These are phyloP conservation scores for Teunomyces kruisii DNA, from an alignment of 805 yeast species.

Conservation along the genomic window DNA sequence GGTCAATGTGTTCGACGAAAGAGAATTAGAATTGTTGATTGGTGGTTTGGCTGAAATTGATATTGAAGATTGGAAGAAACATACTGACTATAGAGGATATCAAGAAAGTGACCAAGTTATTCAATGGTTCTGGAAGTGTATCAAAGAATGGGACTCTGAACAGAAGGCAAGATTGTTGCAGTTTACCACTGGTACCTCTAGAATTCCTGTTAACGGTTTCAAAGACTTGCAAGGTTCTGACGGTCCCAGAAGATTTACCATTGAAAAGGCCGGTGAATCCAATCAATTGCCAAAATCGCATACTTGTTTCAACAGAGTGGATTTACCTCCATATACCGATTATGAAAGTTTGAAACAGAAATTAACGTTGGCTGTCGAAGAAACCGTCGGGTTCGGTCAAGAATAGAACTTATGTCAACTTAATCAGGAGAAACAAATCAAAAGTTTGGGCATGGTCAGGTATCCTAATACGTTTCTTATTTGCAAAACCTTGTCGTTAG, in stretches of 20 bases:
- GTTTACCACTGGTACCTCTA: conserved; percentile 97
- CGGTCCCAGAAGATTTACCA: conserved; percentile 98
- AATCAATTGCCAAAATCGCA: conserved; percentile 95
- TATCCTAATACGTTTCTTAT: not conserved
- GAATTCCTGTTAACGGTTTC: conserved; percentile 98
- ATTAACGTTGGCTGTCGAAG: conserved; percentile 94
- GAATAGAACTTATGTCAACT: conserved; percentile 53
- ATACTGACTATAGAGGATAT: conserved; percentile 97
- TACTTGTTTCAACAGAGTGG: conserved; percentile 98
- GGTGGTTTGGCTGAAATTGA: conserved; percentile 99
- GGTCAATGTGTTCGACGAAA: conserved; percentile 94
- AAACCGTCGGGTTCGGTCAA: conserved; percentile 98
- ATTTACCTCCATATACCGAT: conserved; percentile 89
- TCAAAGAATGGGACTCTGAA: conserved; percentile 92
- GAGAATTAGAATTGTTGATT: conserved; percentile 92
- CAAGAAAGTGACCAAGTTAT: conserved; percentile 94
- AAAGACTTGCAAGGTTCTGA: conserved; percentile 98
- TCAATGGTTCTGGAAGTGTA: conserved; percentile 98
- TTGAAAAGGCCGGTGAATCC: conserved; percentile 95
- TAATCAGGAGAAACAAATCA: not conserved
- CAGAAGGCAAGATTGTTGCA: conserved; percentile 94
- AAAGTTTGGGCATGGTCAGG: not conserved
- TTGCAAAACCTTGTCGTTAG: not conserved
- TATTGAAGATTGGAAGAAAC: conserved; percentile 98
- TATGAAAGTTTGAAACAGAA: conserved; percentile 85